These are phyloP conservation scores for Colletotrichum eremochloae DNA, from an alignment of 2,329 filamentous ascomycete species.

Conservation along the genomic window DNA sequence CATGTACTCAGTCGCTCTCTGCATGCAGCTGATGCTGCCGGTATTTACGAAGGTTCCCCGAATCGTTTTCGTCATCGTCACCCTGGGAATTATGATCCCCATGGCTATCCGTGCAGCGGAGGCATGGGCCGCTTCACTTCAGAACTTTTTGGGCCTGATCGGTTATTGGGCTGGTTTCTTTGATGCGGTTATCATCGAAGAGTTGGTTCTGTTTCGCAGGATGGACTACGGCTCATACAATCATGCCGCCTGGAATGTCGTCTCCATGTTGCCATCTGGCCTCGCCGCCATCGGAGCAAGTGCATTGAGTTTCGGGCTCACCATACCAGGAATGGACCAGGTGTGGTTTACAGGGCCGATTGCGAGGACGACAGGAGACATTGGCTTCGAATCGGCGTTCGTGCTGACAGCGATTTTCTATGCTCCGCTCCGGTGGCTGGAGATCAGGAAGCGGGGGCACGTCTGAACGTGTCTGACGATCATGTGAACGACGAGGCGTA, in stretches of 20 bases:
- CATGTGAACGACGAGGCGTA: background rate
- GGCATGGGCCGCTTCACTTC: slow-evolving; percentile 56
- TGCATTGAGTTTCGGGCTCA: slow-evolving; percentile 56
- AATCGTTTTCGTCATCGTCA: slow-evolving; percentile 55
- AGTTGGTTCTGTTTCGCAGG: slow-evolving; percentile 58
- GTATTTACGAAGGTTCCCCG: slow-evolving; percentile 55
- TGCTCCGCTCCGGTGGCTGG: slow-evolving; percentile 54
- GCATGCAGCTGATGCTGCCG: slow-evolving; percentile 55
- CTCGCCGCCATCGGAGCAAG: slow-evolving; percentile 60
- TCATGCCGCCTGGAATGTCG: slow-evolving; percentile 60
- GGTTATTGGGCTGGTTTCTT: slow-evolving; percentile 62
- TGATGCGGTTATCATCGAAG: slow-evolving; percentile 55
- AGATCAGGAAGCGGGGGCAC: slow-evolving; percentile 51
- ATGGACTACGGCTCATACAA: slow-evolving; percentile 58
- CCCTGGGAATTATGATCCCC: slow-evolving; percentile 57
- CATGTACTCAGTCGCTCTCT: slow-evolving; percentile 56
- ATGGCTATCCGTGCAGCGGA: slow-evolving; percentile 56
- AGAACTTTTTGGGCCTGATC: slow-evolving; percentile 60
- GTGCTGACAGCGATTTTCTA: slow-evolving; percentile 57
- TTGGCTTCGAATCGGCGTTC: slow-evolving; percentile 61
- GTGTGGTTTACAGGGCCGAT: slow-evolving; percentile 60
- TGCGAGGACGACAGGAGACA: slow-evolving; percentile 57
- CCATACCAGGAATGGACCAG: slow-evolving; percentile 58
- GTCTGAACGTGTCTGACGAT: slow-evolving; percentile 38
- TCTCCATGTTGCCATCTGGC: slow-evolving; percentile 56